Evolutionary conservation across 768 basidiomycete genomes (phyloP).

Genomic region (Calocybe cyanea): DNA sequence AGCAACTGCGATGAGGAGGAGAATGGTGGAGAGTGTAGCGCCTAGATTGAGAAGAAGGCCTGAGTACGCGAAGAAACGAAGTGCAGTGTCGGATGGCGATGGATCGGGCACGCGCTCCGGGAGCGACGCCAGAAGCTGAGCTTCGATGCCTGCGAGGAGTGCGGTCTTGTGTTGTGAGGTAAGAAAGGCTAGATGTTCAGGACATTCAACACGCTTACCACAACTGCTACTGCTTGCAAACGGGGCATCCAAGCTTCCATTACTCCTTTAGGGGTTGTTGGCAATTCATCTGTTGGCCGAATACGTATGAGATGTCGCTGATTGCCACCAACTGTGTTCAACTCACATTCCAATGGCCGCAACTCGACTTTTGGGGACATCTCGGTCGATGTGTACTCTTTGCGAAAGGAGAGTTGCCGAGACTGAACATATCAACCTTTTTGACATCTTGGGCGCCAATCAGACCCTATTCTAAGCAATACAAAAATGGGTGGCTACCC

Average conservation of each 20-base stretch:
- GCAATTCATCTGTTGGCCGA: conserved; percentile 15
- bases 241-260: conserved; percentile 20
- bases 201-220: conserved; percentile 15
- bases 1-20: conserved; percentile 20
- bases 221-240: conserved; percentile 18
- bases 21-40: conserved; percentile 19
- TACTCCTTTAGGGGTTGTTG: conserved; percentile 15
- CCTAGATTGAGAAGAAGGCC: conserved; percentile 20
- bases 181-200: not conserved
- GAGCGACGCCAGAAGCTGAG: conserved; percentile 15
- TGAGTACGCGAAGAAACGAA: conserved; percentile 19
- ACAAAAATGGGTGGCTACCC: no score
- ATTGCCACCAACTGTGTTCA: not conserved
- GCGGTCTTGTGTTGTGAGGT: conserved; percentile 12
- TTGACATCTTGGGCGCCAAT: not conserved
- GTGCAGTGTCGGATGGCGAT: conserved; percentile 7
- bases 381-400: not conserved
- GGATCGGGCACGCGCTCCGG: conserved; percentile 1
- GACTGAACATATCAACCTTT: not conserved
- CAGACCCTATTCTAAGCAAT: no score
- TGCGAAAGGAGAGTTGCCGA: not conserved
- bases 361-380: conserved; percentile 8
- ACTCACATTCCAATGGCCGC: conserved; percentile 11
- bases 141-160: conserved; percentile 17
- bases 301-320: not conserved